Percentiles rank a stretch among this genome's conserved stretches.
phyloP scores from a whole-genome alignment of 2,329 filamentous ascomycete genomes.

The Ophiocordyceps robertsii region DNA sequence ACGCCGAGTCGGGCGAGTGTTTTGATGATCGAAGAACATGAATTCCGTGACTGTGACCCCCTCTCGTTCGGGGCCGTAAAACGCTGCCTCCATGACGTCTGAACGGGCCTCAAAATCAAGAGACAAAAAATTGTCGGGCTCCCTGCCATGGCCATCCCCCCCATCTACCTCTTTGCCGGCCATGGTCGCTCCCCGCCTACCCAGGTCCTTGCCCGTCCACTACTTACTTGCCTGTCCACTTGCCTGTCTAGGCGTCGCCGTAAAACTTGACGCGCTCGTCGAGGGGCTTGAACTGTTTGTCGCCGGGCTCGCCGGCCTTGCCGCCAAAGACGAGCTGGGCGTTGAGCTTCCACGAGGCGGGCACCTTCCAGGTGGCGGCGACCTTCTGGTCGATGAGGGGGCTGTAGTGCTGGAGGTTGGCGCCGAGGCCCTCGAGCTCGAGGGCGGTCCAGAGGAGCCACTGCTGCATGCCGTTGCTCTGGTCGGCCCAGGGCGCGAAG shows the following conservation, averaged over 20 bases:
- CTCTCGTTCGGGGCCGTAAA: too few relatives aligned
- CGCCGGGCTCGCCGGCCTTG: constrained; percentile 37
- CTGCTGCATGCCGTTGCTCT: constrained; percentile 70
- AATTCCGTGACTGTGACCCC: too few relatives aligned
- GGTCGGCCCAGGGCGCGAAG: constrained; percentile 64
- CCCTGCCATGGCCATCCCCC: too few relatives aligned
- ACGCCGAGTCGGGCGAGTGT: too few relatives aligned
- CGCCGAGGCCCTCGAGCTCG: constrained; percentile 71
- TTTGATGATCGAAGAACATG: too few relatives aligned
- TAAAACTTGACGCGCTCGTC: constrained; percentile 56
- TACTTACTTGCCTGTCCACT: too few relatives aligned
- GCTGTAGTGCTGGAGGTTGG: constrained; percentile 91
- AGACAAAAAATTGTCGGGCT: too few relatives aligned
- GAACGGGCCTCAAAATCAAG: too few relatives aligned
- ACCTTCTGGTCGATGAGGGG: constrained; percentile 68
- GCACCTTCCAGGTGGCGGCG: constrained; percentile 53
- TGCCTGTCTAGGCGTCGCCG: constrained; percentile 24
- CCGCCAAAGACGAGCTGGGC: constrained; percentile 79
- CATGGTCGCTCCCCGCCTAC: too few relatives aligned
- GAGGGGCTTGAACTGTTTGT: constrained; percentile 52
- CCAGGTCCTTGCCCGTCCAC: too few relatives aligned
- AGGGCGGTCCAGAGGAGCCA: constrained; percentile 69
- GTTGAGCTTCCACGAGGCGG: constrained; percentile 60
- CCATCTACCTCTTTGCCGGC: too few relatives aligned
- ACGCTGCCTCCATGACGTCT: too few relatives aligned